These are phyloP conservation scores for Dujonia santamariae DNA, from an alignment of 1,139 yeast genomes.

Conservation along the genomic window DNA sequence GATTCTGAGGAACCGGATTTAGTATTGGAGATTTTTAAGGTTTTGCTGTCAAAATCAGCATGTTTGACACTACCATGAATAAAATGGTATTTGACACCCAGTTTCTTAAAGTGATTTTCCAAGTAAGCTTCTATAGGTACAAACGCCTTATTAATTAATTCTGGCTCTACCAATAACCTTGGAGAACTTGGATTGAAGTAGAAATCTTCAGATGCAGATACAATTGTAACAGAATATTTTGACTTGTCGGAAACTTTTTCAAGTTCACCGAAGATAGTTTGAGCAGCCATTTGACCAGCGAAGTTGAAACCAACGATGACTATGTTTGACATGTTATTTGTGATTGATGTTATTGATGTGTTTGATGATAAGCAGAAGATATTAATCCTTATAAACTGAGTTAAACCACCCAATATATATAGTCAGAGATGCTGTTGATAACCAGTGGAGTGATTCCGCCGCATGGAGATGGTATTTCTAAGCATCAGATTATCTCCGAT, in stretches of 20 bases:
- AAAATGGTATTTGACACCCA: conserved; percentile 15
- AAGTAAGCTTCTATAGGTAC: conserved; percentile 18
- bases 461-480: too few species aligned
- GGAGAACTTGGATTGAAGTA: conserved; percentile 27
- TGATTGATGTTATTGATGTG: too few species aligned
- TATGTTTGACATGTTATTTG: too few species aligned
- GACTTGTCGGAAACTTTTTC: conserved; percentile 13
- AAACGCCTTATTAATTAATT: conserved; percentile 15
- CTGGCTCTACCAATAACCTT: conserved; percentile 26
- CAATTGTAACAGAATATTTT: conserved; percentile 14
- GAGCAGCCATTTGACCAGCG: conserved; percentile 28
- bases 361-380: too few species aligned
- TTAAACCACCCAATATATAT: too few species aligned
- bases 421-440: too few species aligned
- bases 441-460: too few species aligned
- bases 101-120: conserved; percentile 11
- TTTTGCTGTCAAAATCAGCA: conserved; percentile 20
- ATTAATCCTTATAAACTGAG: too few species aligned
- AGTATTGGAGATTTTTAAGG: conserved; percentile 9
- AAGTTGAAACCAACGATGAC: conserved; percentile 35
- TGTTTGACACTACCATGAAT: conserved; percentile 20
- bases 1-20: conserved; percentile 8
- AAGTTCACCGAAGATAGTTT: conserved; percentile 12
- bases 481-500: too few species aligned
- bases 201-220: conserved; percentile 18